A percentile compares a stretch with the other conserved stretches of the same genome.
Evolutionary conservation across 2,329 filamentous ascomycete species (phyloP).

Genomic region (Diplodia mutila): DNA sequence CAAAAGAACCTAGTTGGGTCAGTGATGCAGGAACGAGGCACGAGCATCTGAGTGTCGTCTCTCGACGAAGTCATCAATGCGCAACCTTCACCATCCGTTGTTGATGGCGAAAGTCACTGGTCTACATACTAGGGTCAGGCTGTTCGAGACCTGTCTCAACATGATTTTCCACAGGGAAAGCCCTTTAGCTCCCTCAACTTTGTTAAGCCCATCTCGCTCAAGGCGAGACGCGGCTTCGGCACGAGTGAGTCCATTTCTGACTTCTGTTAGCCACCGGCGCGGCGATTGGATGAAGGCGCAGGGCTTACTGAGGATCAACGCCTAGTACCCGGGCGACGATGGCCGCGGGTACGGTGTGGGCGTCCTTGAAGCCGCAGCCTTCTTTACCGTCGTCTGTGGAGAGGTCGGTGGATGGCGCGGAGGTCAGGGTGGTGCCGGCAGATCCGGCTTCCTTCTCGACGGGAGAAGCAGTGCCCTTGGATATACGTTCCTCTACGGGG

Average conservation of each 20-base stretch:
- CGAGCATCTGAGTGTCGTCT: conserved; percentile 13
- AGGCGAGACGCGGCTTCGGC: conserved; percentile 68
- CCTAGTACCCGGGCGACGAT: conserved; percentile 42
- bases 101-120: conserved; percentile 10
- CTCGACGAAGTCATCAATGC: conserved; percentile 18
- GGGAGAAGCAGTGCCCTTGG: conserved; percentile 9
- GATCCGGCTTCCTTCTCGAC: conserved; percentile 1
- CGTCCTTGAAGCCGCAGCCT: conserved; percentile 33
- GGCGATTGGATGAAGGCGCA: not conserved
- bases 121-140: conserved; percentile 65
- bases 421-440: conserved; percentile 14
- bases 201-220: conserved; percentile 69
- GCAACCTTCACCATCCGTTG: not conserved
- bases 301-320: conserved; percentile 41
- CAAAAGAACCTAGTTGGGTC: conserved; percentile 64
- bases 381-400: conserved; percentile 20
- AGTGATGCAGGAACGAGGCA: conserved; percentile 16
- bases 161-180: conserved; percentile 76
- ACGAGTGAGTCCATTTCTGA: conserved; percentile 63
- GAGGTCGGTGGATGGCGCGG: conserved; percentile 9
- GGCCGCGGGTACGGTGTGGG: conserved; percentile 43
- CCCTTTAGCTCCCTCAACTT: conserved; percentile 71
- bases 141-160: conserved; percentile 76
- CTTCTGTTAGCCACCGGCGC: not conserved
- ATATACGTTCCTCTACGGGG: conserved; percentile 27